Conservation (phyloP, 2,329 filamentous ascomycete genomes). For the Exophiala viscosa region DNA sequence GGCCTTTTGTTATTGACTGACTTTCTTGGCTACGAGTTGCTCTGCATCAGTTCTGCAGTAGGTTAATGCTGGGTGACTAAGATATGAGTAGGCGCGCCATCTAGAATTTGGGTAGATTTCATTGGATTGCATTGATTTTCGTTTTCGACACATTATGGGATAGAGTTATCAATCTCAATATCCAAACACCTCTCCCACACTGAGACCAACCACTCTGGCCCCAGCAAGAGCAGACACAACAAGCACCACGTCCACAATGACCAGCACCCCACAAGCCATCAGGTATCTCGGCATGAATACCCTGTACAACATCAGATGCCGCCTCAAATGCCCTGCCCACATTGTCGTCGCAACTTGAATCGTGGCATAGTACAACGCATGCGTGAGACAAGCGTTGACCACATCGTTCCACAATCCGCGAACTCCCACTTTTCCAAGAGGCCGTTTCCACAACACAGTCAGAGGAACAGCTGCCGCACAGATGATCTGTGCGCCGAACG, state of each 20-base stretch:
- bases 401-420: constrained; percentile 52
- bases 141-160: no score
- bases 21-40: no score
- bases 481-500: constrained; percentile 83
- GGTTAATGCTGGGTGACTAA: no score
- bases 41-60: no score
- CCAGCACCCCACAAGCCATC: constrained; percentile 67
- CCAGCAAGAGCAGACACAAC: constrained; percentile 70
- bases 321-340: constrained; percentile 81
- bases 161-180: constrained; percentile 47
- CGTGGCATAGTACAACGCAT: constrained; percentile 77
- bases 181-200: constrained; percentile 85
- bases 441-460: constrained; percentile 82
- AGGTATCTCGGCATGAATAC: constrained; percentile 92
- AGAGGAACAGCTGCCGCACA: constrained; percentile 76
- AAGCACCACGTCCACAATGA: constrained; percentile 71
- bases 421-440: constrained; percentile 63
- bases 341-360: constrained; percentile 81
- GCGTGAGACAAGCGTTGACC: constrained; percentile 67
- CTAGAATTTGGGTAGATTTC: no score
- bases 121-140: no score
- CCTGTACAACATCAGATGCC: constrained; percentile 94
- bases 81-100: no score
- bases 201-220: constrained; percentile 69
- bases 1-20: no score